Conservation (phyloP, 305 asterid species). For the Caryopteris hybrid region DNA sequence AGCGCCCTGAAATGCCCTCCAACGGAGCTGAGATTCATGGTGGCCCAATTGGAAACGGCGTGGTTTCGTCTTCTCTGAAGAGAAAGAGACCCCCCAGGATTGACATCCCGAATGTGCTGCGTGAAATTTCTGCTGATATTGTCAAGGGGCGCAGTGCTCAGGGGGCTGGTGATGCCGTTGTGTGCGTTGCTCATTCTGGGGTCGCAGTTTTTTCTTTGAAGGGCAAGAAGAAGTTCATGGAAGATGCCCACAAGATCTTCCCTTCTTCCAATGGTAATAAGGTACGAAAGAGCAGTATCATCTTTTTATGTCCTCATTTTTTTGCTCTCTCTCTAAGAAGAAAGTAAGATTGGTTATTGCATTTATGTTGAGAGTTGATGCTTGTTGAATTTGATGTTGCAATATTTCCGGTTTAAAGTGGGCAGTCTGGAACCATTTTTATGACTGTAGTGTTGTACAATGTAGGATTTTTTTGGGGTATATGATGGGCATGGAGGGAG, state of each 20-base stretch:
- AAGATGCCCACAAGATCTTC: constrained; percentile 62
- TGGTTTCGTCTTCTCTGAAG: constrained; percentile 50
- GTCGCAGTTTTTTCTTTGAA: constrained; percentile 59
- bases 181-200: constrained; percentile 52
- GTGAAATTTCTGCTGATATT: constrained; percentile 43
- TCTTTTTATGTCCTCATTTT: no score
- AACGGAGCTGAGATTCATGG: constrained; percentile 9
- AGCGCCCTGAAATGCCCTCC: constrained; percentile 2
- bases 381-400: no score
- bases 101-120: constrained; percentile 66
- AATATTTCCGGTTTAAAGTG: no score
- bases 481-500: constrained; percentile 97
- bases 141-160: no score
- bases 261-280: constrained; percentile 37
- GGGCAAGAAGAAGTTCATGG: constrained; percentile 94
- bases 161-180: constrained; percentile 19
- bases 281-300: no score
- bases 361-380: no score
- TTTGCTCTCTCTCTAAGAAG: no score
- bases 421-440: no score
- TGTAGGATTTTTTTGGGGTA: constrained; percentile 82
- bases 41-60: no score
- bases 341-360: no score
- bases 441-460: no score
- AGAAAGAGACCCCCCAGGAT: constrained; percentile 71